Percentiles rank a stretch among this genome's conserved stretches.
These are phyloP conservation scores for Daldinia decipiens DNA, from an alignment of 495 filamentous ascomycete genomes.

Conservation along the genomic window DNA sequence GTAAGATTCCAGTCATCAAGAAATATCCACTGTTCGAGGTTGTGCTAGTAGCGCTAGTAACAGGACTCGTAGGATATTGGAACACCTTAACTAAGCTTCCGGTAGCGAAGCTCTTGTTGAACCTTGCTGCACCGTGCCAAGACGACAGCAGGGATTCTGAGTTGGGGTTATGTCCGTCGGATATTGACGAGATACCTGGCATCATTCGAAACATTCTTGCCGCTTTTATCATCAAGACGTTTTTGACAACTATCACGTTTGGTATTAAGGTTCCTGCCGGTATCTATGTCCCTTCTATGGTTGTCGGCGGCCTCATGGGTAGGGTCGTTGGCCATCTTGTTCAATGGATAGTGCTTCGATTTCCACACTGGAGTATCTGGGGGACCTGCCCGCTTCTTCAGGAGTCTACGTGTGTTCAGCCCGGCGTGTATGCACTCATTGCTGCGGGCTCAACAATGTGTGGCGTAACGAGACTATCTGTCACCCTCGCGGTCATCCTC, in stretches of 20 bases:
- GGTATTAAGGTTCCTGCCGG: constrained; percentile 95
- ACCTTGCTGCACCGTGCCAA: constrained; percentile 86
- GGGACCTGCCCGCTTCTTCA: constrained; percentile 73
- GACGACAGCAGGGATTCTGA: constrained; percentile 62
- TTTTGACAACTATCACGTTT: constrained; percentile 89
- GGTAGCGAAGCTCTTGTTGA: constrained; percentile 89
- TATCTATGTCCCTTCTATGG: constrained; percentile 98
- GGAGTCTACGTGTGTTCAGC: constrained; percentile 87
- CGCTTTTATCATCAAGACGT: constrained; percentile 89
- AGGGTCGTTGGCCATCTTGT: constrained; percentile 87
- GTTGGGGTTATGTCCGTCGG: constrained; percentile 78
- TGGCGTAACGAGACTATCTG: constrained; percentile 91
- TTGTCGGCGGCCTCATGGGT: constrained; percentile 93
- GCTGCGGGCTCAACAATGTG: constrained; percentile 98
- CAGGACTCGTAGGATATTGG: constrained; percentile 90
- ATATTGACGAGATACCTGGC: constrained; percentile 75
- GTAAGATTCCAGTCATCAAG: constrained; percentile 83
- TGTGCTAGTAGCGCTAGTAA: constrained; percentile 83
- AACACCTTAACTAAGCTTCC: constrained; percentile 89
- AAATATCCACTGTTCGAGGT: constrained; percentile 87
- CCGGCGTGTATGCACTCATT: constrained; percentile 94
- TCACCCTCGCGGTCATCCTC: constrained; percentile 93
- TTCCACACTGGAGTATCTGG: constrained; percentile 77
- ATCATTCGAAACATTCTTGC: constrained; percentile 74
- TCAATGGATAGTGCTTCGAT: constrained; percentile 81